These are phyloP conservation scores for Leccinum ochraceum DNA, from an alignment of 768 basidiomycete species.

Conservation along the genomic window DNA sequence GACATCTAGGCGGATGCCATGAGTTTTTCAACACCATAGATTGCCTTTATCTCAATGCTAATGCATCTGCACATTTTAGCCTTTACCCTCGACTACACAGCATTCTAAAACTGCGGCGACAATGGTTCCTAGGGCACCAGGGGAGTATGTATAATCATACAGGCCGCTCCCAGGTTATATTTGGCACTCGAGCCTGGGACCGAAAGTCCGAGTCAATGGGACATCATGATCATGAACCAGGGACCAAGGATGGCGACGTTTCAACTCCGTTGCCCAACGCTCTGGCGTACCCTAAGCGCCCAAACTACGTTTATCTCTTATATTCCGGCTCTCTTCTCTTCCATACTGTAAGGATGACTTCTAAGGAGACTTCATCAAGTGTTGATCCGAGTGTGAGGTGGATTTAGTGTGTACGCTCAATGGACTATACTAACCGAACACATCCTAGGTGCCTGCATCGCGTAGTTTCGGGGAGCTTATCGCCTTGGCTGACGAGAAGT, in stretches of 20 bases:
- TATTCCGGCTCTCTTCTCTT: background rate
- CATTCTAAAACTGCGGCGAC: no score
- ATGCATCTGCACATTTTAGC: no score
- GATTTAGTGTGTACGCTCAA: background rate
- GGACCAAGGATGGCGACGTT: background rate
- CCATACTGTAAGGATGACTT: constrained; percentile 1
- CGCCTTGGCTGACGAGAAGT: constrained; percentile 9
- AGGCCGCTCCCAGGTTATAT: background rate
- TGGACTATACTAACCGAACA: background rate
- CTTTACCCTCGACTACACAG: no score
- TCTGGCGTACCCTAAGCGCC: background rate
- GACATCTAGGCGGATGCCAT: no score
- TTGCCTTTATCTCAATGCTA: no score
- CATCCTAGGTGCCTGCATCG: background rate
- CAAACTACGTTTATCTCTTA: background rate
- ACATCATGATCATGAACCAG: background rate
- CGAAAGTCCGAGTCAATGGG: no score
- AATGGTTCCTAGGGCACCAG: no score
- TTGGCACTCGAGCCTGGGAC: background rate
- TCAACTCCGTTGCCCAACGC: background rate
- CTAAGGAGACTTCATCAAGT: background rate
- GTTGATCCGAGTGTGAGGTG: constrained; percentile 6
- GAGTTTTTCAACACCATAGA: no score
- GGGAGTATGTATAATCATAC: no score
- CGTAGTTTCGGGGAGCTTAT: constrained; percentile 31